Percentiles rank a stretch among this genome's conserved stretches.
Evolutionary conservation across 1,284 basidiomycete species (phyloP).

Genomic region (Cryptococcus wingfieldii): DNA sequence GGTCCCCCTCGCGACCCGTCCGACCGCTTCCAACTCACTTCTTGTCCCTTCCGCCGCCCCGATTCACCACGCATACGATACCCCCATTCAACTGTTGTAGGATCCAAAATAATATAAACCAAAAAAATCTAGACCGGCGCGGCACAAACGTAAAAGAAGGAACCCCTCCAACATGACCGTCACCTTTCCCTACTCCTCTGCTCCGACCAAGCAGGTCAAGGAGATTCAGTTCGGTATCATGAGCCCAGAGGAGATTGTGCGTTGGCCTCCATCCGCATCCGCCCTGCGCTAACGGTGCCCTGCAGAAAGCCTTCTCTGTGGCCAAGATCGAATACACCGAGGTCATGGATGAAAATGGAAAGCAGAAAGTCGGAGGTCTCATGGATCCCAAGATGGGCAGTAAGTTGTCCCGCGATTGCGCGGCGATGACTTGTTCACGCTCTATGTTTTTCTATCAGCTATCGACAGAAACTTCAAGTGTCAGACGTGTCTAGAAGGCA

Average conservation of each 20-base stretch:
- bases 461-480: conserved; percentile 99
- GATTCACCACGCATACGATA: background rate
- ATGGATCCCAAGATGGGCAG: conserved; percentile 98
- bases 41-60: background rate
- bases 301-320: conserved; percentile 92
- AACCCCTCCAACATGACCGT: conserved; percentile 35
- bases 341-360: conserved; percentile 91
- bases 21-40: background rate
- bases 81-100: background rate
- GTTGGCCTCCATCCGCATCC: conserved; percentile 1
- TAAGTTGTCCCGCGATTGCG: conserved; percentile 35
- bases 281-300: conserved; percentile 4
- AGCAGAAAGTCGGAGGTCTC: conserved; percentile 84
- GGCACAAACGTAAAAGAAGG: background rate
- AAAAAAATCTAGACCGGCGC: background rate
- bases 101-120: background rate
- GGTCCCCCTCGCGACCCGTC: background rate
- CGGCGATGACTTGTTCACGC: conserved; percentile 17
- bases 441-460: conserved; percentile 43
- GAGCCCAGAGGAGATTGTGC: conserved; percentile 98
- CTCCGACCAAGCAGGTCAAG: conserved; percentile 87
- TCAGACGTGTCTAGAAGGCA: conserved; percentile 98
- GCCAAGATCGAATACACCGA: conserved; percentile 98
- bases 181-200: conserved; percentile 72
- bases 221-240: conserved; percentile 99